Percentiles rank a stretch among this genome's conserved stretches.
phyloP scores from a whole-genome alignment of 305 asterid species.

The Solanum aculeatissimum region DNA sequence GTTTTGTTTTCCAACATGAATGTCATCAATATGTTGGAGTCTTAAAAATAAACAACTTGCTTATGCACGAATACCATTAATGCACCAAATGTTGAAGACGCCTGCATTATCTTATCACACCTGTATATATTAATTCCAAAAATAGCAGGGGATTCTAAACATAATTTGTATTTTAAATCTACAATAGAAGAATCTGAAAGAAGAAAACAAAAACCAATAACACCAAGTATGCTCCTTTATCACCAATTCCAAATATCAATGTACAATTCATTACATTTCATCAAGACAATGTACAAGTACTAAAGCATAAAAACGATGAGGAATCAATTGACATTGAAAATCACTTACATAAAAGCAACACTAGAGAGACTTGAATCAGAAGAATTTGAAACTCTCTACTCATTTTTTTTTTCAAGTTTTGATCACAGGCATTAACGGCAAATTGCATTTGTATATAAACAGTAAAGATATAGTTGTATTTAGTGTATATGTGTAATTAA shows the following conservation, averaged over 20 bases:
- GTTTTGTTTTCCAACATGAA: neutral
- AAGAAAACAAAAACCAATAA: neutral
- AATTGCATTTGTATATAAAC: neutral
- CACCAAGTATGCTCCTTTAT: neutral
- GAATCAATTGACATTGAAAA: neutral
- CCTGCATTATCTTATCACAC: neutral
- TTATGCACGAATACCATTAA: neutral
- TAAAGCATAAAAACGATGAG: neutral
- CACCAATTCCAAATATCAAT: neutral
- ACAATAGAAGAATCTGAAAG: neutral
- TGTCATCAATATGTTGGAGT: neutral
- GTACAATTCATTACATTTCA: neutral
- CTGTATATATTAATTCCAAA: neutral
- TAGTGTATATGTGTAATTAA: neutral
- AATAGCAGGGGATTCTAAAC: neutral
- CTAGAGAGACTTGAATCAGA: slow-evolving; percentile 3
- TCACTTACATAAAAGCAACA: slow-evolving; percentile 9
- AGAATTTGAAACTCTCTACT: neutral
- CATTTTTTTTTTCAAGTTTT: neutral
- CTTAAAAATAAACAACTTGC: neutral
- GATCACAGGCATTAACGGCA: neutral
- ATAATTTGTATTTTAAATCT: neutral
- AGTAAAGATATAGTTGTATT: neutral
- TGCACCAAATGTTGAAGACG: neutral
- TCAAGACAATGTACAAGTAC: neutral